Conservation (phyloP, 2,329 filamentous ascomycete genomes). For the Epichloe baconii region DNA sequence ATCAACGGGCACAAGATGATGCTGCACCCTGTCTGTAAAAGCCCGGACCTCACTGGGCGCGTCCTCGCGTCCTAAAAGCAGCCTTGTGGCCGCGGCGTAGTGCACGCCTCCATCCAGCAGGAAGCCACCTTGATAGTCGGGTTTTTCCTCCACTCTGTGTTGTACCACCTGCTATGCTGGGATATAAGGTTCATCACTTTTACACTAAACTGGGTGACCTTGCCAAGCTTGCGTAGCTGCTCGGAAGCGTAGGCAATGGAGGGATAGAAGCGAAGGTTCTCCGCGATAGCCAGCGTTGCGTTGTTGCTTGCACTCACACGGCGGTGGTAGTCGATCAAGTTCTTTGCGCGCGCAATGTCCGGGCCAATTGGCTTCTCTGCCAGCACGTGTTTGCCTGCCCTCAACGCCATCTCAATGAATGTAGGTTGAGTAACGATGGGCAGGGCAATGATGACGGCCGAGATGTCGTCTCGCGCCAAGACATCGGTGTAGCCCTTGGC, state of each 20-base stretch:
- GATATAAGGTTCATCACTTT: slow-evolving; percentile 23
- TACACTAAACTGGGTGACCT: slow-evolving; percentile 33
- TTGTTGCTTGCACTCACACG: slow-evolving; percentile 5
- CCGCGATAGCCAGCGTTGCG: slow-evolving; percentile 47
- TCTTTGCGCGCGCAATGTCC: slow-evolving; percentile 34
- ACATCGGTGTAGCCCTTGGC: slow-evolving; percentile 34
- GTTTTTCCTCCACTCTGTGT: slow-evolving; percentile 53
- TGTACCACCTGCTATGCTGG: slow-evolving; percentile 31
- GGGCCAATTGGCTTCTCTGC: slow-evolving; percentile 57
- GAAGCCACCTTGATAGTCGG: slow-evolving; percentile 63
- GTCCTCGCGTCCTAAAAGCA: slow-evolving; percentile 38
- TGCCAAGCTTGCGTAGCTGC: slow-evolving; percentile 19
- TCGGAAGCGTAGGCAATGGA: slow-evolving; percentile 39
- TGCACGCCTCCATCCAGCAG: slow-evolving; percentile 67
- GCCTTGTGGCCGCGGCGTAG: slow-evolving; percentile 48
- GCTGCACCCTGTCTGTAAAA: slow-evolving; percentile 39
- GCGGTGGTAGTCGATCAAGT: slow-evolving; percentile 24
- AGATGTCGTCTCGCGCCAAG: slow-evolving; percentile 33
- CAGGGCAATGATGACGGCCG: slow-evolving; percentile 44
- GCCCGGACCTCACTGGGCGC: slow-evolving; percentile 35
- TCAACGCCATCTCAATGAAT: slow-evolving; percentile 43
- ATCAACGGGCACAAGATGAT: slow-evolving; percentile 51
- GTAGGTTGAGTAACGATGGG: slow-evolving; percentile 49
- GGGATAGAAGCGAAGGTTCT: slow-evolving; percentile 57
- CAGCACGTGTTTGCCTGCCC: slow-evolving; percentile 57